Evolutionary conservation across 306 rosid genomes (phyloP), one percentile per base, ranked within the genome.

Genomic region (Dalbergia oliveri): DNA sequence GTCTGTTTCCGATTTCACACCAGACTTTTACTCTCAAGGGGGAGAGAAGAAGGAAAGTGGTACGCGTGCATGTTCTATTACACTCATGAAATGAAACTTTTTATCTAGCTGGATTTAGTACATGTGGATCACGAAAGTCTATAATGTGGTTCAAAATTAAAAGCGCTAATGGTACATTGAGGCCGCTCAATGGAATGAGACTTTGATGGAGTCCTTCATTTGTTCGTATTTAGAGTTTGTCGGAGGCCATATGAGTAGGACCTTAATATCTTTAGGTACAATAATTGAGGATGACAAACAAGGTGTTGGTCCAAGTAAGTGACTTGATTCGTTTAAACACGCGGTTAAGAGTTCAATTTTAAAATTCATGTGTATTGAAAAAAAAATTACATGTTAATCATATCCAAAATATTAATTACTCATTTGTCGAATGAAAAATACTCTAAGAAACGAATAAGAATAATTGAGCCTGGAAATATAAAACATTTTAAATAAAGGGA

Each of bases 11-110:
- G 76, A 73, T n/a, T 73, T 73, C 54, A 2, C 70, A 81, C 64
- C 75, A 65, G 66, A 23, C 49, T 79, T 79, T 72, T 64, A 21
- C 51, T 73, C 53, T 57, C 70, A 63, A 53, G 37, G 73, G 43
- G 41, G 74, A 80, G 67, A 41, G 71, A 59, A 54, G 16, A 54
- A 23, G 67, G 21, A 54, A 80, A 72, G 79, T 73, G 69, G 69
- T 66, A 34, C 80, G 84, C 84, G 80, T 81, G 84, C 84, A 73
- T 81, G 80, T 73, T 81, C 75, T 66, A 26, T 53, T 73, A 73
- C 80, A 73, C 73, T 73, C 75, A 73, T 73, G 75, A 65, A 26
- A 65, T 23, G 65, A 81, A 69, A 73, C 75, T 73, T 73, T 81
- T 66, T 73, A 81, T 43, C 79, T 73, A 18, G 69, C 66, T 18